Conservation (phyloP, 148 eudicot genomes). For the Vaccinium macrocarpon region DNA sequence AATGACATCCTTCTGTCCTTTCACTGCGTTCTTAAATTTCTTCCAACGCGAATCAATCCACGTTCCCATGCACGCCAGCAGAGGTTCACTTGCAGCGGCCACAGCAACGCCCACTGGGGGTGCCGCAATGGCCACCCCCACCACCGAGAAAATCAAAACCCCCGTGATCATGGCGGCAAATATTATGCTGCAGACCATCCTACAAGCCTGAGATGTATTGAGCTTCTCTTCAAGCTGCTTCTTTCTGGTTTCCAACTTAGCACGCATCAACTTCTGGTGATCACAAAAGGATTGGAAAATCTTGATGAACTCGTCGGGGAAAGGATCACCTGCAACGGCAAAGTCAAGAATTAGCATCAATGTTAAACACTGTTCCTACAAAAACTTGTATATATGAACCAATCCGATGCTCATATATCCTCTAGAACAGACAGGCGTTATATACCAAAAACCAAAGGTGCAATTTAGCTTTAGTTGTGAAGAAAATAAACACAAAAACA, state of each 20-base stretch:
- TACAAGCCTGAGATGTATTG: too few relatives aligned
- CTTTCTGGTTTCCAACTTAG: constrained; percentile 53
- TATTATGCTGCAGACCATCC: too few relatives aligned
- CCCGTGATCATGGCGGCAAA: too few relatives aligned
- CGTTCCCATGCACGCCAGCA: too few relatives aligned
- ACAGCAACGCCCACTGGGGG: too few relatives aligned
- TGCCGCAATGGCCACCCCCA: too few relatives aligned
- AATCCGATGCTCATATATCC: neutral
- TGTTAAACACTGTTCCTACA: neutral
- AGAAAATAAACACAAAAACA: neutral
- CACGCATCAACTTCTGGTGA: constrained; percentile 72
- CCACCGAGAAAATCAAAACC: too few relatives aligned
- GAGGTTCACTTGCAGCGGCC: too few relatives aligned
- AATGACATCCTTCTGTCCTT: too few relatives aligned
- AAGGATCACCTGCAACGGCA: neutral
- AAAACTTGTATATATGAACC: neutral
- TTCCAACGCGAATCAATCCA: too few relatives aligned
- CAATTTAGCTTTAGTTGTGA: neutral
- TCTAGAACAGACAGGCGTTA: neutral
- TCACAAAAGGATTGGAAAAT: constrained; percentile 43
- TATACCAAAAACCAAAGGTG: neutral
- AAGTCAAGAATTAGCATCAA: neutral
- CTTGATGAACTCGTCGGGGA: neutral
- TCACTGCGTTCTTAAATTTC: too few relatives aligned
- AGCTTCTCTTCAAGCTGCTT: too few relatives aligned